Evolutionary conservation across 495 filamentous ascomycete species (phyloP).

Genomic region (Chaetomium tenue): DNA sequence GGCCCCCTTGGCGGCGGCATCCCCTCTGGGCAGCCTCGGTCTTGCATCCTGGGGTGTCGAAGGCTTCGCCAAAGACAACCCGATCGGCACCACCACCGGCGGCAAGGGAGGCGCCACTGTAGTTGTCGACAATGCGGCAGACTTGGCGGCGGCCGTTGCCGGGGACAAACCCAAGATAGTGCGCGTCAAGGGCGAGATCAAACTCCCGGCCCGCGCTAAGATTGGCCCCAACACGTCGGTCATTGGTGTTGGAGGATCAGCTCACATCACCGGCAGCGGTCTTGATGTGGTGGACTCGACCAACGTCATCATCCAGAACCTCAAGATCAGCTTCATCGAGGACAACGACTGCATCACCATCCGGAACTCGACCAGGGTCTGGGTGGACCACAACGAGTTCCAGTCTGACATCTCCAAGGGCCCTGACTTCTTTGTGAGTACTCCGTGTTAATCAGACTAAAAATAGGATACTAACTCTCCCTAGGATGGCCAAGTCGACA

Average conservation of each 20-base stretch:
- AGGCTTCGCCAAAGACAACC: constrained; percentile 43
- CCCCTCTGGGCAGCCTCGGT: constrained; percentile 2
- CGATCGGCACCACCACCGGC: constrained; percentile 53
- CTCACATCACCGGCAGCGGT: constrained; percentile 40
- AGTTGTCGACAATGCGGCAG: constrained; percentile 55
- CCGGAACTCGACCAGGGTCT: constrained; percentile 54
- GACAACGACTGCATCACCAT: constrained; percentile 61
- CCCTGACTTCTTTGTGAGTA: constrained; percentile 61
- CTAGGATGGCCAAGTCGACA: constrained; percentile 61
- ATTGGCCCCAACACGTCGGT: constrained; percentile 58
- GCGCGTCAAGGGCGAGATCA: constrained; percentile 48
- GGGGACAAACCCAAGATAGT: constrained; percentile 47
- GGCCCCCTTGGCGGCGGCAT: constrained; percentile 11
- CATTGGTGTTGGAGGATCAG: constrained; percentile 47
- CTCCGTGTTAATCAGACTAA: not conserved
- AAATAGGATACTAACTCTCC: constrained; percentile 5
- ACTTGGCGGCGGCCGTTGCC: constrained; percentile 48
- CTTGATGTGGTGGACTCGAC: constrained; percentile 46
- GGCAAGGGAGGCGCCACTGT: constrained; percentile 57
- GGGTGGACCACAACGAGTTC: constrained; percentile 68
- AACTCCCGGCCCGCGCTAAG: constrained; percentile 41
- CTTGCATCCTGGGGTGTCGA: constrained; percentile 31
- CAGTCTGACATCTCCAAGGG: constrained; percentile 54
- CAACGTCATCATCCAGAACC: constrained; percentile 62
- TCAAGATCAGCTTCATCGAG: constrained; percentile 58